phyloP scores from a whole-genome alignment of 495 filamentous ascomycete genomes.

The Penicillium cinerascens region DNA sequence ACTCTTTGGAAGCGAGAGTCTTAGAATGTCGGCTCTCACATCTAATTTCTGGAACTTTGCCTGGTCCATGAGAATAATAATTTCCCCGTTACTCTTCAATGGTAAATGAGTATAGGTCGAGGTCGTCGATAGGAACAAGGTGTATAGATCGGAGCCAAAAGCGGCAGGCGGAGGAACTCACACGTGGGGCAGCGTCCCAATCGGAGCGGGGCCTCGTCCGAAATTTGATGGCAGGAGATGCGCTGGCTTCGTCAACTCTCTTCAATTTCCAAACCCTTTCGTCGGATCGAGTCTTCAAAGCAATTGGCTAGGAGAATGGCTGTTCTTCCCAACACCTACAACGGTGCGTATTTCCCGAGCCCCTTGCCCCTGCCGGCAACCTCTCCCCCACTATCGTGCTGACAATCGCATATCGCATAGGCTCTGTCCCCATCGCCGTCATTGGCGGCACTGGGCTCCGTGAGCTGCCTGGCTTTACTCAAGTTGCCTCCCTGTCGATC shows the following conservation, averaged over 20 bases:
- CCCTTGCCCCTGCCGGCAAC: slow-evolving; percentile 3
- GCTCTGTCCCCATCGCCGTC: slow-evolving; percentile 82
- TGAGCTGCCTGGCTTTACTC: slow-evolving; percentile 68
- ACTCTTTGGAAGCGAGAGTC: too few relatives aligned
- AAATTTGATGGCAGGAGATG: slow-evolving; percentile 17
- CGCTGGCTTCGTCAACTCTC: slow-evolving; percentile 22
- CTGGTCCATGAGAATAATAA: too few relatives aligned
- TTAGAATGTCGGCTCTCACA: too few relatives aligned
- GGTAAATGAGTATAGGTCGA: too few relatives aligned
- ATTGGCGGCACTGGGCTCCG: slow-evolving; percentile 93
- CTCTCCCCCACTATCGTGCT: slow-evolving; percentile 20
- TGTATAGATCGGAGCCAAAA: background rate
- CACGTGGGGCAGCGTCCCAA: slow-evolving; percentile 20
- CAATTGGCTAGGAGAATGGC: slow-evolving; percentile 49
- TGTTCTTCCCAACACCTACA: slow-evolving; percentile 53
- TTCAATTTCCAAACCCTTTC: slow-evolving; percentile 30
- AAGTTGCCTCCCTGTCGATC: slow-evolving; percentile 68
- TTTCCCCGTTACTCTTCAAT: too few relatives aligned
- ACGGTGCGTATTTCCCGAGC: slow-evolving; percentile 36
- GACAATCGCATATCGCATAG: slow-evolving; percentile 39
- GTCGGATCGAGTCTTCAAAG: slow-evolving; percentile 34
- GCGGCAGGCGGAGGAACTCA: slow-evolving; percentile 13
- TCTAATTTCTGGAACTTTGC: too few relatives aligned
- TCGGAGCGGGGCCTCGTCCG: slow-evolving; percentile 16
- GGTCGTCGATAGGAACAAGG: too few relatives aligned